Percentiles rank a stretch among this genome's conserved stretches.
phyloP scores from a whole-genome alignment of 2,329 filamentous ascomycete species.

The Penicillium sp. region DNA sequence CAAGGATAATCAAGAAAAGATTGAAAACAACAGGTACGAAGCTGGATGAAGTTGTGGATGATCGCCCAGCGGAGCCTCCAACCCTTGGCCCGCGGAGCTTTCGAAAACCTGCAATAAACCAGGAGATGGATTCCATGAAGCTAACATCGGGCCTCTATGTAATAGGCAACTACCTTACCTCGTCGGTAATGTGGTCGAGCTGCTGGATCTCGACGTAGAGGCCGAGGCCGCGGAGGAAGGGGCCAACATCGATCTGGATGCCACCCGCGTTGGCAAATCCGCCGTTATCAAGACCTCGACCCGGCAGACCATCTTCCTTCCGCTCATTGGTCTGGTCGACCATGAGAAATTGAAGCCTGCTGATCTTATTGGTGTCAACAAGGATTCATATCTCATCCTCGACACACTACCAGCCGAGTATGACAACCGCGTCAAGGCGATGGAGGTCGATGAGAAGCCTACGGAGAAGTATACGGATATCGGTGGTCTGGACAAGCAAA shows the following conservation, averaged over 20 bases:
- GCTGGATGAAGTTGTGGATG: constrained; percentile 7
- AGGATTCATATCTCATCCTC: constrained; percentile 96
- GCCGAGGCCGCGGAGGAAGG: constrained; percentile 96
- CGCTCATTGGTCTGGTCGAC: constrained; percentile 94
- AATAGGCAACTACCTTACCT: constrained; percentile 93
- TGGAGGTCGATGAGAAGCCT: constrained; percentile 99
- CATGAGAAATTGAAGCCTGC: constrained; percentile 93
- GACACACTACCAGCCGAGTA: constrained; percentile 98
- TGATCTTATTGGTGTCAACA: constrained; percentile 97
- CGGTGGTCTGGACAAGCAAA: constrained; percentile 96
- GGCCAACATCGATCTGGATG: constrained; percentile 97
- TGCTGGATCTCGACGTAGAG: constrained; percentile 93
- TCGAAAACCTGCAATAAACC: constrained; percentile 11
- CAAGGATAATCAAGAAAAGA: constrained; percentile 98
- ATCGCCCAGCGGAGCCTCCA: constrained; percentile 7
- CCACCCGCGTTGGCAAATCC: constrained; percentile 94
- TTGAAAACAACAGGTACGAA: constrained; percentile 90
- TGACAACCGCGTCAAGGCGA: constrained; percentile 97
- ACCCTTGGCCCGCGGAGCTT: constrained; percentile 25
- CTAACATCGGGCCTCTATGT: constrained; percentile 25
- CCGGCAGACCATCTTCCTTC: constrained; percentile 96
- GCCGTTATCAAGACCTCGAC: constrained; percentile 99
- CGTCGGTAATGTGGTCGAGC: constrained; percentile 96
- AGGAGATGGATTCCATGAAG: constrained; percentile 6
- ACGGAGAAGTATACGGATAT: constrained; percentile 99